phyloP scores from a whole-genome alignment of 805 yeast genomes.

The Candida hungchunana region DNA sequence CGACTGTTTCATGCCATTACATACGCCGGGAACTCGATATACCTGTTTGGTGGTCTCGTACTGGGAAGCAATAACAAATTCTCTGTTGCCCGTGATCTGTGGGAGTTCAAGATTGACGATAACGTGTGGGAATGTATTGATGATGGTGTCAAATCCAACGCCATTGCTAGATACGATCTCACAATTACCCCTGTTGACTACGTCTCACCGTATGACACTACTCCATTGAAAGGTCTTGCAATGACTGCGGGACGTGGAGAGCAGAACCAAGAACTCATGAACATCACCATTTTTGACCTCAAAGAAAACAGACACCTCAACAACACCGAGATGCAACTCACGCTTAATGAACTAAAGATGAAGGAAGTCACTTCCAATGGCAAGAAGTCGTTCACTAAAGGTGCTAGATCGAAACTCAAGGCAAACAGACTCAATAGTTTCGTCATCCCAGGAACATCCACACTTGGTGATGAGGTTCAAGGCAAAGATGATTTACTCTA shows the following conservation, averaged over 20 bases:
- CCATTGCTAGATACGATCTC: constrained; percentile 48
- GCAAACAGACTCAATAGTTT: constrained; percentile 18
- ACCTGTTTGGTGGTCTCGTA: constrained; percentile 61
- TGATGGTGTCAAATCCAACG: constrained; percentile 35
- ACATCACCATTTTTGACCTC: constrained; percentile 41
- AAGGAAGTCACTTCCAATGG: constrained; percentile 9
- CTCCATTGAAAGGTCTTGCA: constrained; percentile 44
- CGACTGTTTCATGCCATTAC: constrained; percentile 60
- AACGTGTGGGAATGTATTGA: constrained; percentile 51
- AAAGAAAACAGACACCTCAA: constrained; percentile 30
- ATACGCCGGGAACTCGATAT: constrained; percentile 46
- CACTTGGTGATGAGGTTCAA: constrained; percentile 4
- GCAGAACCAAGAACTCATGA: constrained; percentile 27
- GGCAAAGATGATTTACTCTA: constrained; percentile 19
- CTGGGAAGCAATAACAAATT: constrained; percentile 36
- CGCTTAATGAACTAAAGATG: constrained; percentile 21
- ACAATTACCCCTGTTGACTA: constrained; percentile 40
- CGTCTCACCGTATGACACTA: constrained; percentile 32
- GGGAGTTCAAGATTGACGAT: constrained; percentile 57
- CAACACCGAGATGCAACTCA: constrained; percentile 18
- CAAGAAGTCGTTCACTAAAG: constrained; percentile 8
- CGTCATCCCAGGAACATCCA: constrained; percentile 16
- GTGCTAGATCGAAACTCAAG: constrained; percentile 13
- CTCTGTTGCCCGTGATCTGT: constrained; percentile 56
- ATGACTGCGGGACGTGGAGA: constrained; percentile 51